phyloP scores from a whole-genome alignment of 2,329 filamentous ascomycete genomes.

The Paradendryphiella salina region DNA sequence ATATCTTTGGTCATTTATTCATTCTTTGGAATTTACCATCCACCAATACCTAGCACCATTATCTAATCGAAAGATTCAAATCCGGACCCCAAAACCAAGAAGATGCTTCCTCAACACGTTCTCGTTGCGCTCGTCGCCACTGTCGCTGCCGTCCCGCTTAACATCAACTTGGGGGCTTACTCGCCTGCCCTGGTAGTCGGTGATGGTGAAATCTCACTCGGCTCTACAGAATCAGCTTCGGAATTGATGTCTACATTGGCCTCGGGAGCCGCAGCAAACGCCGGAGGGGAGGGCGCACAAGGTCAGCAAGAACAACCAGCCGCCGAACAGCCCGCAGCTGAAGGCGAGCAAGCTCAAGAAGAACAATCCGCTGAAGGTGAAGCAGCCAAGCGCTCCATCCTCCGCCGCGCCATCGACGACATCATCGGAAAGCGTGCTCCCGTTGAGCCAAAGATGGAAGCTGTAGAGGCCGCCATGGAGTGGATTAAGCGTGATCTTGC shows the following conservation, averaged over 20 bases:
- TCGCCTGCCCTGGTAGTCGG: constrained; percentile 58
- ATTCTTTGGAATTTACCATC: constrained; percentile 3
- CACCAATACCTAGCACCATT: constrained; percentile 8
- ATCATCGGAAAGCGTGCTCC: constrained; percentile 36
- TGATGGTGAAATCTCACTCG: constrained; percentile 58
- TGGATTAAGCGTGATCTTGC: constrained; percentile 55
- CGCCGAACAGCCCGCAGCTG: constrained; percentile 6
- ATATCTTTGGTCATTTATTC: constrained; percentile 18
- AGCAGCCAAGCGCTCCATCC: constrained; percentile 35
- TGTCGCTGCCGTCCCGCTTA: constrained; percentile 52
- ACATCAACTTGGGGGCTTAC: constrained; percentile 59
- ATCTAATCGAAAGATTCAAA: constrained; percentile 24
- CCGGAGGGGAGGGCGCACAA: constrained; percentile 21
- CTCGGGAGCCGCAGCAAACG: constrained; percentile 44
- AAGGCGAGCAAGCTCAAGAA: constrained; percentile 15
- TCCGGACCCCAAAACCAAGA: constrained; percentile 21
- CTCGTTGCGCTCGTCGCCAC: constrained; percentile 43
- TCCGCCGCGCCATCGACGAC: constrained; percentile 34
- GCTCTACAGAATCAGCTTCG: constrained; percentile 48
- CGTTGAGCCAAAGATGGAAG: constrained; percentile 33
- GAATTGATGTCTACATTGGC: constrained; percentile 52
- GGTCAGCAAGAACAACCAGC: constrained; percentile 21
- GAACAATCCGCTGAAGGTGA: constrained; percentile 31
- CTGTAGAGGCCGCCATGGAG: constrained; percentile 39
- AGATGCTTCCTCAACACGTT: constrained; percentile 47